Evolutionary conservation across 225 moss, liverwort and hornwort genomes (phyloP), one percentile per base, ranked within the genome.

Genomic region (Sphagnum tenellum): DNA sequence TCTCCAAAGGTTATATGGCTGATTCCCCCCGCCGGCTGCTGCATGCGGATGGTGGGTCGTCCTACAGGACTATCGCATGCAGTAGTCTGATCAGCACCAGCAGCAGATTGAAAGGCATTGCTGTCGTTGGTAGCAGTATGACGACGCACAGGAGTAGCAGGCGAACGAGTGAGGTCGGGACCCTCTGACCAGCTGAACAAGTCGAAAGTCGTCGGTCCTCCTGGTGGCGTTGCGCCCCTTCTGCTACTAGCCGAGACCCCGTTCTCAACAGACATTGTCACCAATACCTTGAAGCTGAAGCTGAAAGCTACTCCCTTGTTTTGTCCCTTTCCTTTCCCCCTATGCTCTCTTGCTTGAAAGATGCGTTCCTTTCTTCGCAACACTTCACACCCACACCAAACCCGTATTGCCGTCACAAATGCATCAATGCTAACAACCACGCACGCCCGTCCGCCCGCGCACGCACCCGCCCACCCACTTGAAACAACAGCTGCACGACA

Each of bases 131-230:
- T 57, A 54, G 73, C 82, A 48, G 76, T 81, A 55, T 75, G 29
- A 29, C 29, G 77, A 58, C 92, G 86, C 66, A 89, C 88, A 13
- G 77, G 64, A 14, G 78, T 57, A 61, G 74, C 12, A 62, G 77
- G 56, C 70, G 86, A 29, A 61, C 73, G 81, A 9, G 80, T 64
- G 4, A 69, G 70, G 60, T 82, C 86, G 5, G 77, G 79, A 48
- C 79, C 79, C 66, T 89, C 88, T 12, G 86, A 79, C 95, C 95
- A 92, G 68, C 89, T 92, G 77, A 84, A 92, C 65, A 96, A 84
- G 73, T 96, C 88, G 56, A 92, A 88, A 0, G 94, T 95, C 44
- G 94, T 91, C 45, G 86, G 73, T 55, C 95, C 95, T 61, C 95
- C 95, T 0, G 95, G 92, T 3, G 94, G 90, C 7, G 89, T 94